Conservation (phyloP, 768 basidiomycete species). For the Boletus patriciae region DNA sequence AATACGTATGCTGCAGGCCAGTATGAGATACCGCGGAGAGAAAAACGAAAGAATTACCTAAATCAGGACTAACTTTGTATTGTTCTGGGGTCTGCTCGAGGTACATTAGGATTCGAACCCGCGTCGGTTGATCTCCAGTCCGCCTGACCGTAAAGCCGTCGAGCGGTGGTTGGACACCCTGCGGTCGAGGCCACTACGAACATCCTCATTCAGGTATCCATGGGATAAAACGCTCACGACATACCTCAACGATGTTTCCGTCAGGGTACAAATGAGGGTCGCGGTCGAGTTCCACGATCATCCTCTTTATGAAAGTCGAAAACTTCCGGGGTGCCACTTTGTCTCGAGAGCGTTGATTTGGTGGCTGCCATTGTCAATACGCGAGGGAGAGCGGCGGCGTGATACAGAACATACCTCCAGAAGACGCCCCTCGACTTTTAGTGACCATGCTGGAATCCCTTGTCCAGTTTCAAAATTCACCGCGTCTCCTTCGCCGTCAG, state of each 20-base stretch:
- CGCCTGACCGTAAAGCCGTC: conserved; percentile 88
- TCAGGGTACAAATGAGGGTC: conserved; percentile 81
- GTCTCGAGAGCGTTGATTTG: conserved; percentile 64
- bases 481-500: conserved; percentile 35
- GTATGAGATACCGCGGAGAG: conserved; percentile 3
- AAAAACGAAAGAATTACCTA: conserved; percentile 45
- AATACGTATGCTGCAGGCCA: conserved; percentile 53
- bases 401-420: conserved; percentile 58
- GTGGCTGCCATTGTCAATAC: conserved; percentile 38
- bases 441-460: conserved; percentile 85
- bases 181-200: conserved; percentile 60
- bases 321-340: conserved; percentile 70
- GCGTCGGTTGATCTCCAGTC: conserved; percentile 75
- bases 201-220: not conserved
- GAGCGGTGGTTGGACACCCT: conserved; percentile 56
- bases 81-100: conserved; percentile 86
- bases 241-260: conserved; percentile 86
- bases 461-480: conserved; percentile 77
- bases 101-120: conserved; percentile 80
- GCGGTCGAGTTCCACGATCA: conserved; percentile 85
- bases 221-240: not conserved
- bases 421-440: conserved; percentile 85
- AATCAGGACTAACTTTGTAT: conserved; percentile 73
- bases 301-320: conserved; percentile 78
- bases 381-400: not conserved